Base-by-base conservation (phyloP, 495 filamentous ascomycete species). In the Thozetella sp. region DNA sequence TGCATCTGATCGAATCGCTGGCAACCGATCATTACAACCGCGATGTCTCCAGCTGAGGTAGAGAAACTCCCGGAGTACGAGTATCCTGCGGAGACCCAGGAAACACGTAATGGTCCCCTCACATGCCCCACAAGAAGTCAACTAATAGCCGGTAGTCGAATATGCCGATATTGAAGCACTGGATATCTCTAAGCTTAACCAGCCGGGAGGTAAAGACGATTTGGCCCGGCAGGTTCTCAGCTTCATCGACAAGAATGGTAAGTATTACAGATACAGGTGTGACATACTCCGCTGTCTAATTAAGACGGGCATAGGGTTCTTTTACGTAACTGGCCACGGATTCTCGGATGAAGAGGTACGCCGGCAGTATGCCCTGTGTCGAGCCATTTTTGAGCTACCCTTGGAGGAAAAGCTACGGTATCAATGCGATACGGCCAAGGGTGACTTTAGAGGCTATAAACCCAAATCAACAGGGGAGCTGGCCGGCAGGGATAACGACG, bases 341-440 rank as follows among this genome's bases (percentile, higher is more conserved):
- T 77, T 87, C 46, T 71, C 70, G 27, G 76, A 86, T 56, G 83
- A 86, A 53, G 76, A 85, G 62, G 73, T 88, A 10, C 74, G 81
- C 53, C 74, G 73, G 24, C 85, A 88, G 59, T 88, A 85, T 56
- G 80, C 82, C 45, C 66, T 87, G 0, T 83, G 76, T 22, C 75
- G 79, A 51, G 77, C 78, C 23, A 79, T 86, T 63, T 83, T 85
- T 68, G 67, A 78, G 1, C 77, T 87, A 0, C 78, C 80, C 0
- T 67, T 79, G n/a, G 79, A 83, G 43, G 82, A 84, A 65, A 86
- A 86, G 56, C 71, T 77, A 26, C 76, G 80, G 64, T 86, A 82
- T 59, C 62, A 67, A 13, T 77, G 76, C 25, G 71, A 80, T 34
- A 72, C 78, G 20, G 77, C 75, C 22, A 67, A 76, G 19, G 82